Conservation (phyloP, 495 filamentous ascomycete species). For the Talaromyces trachyspermus region DNA sequence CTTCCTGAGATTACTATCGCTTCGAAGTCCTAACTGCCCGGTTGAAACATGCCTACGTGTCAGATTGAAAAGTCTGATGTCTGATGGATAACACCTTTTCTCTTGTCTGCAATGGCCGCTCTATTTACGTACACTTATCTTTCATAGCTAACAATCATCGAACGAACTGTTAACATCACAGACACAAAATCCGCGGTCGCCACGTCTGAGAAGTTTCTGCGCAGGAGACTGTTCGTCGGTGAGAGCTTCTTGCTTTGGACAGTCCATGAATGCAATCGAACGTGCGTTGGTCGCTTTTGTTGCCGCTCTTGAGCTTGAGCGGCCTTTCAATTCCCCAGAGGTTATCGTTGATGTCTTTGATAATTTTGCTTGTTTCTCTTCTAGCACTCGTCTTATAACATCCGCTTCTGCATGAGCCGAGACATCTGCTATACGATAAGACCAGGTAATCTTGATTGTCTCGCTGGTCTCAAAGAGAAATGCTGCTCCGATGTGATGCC, state of each 20-base stretch:
- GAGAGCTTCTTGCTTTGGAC: background rate
- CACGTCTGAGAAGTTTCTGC: background rate
- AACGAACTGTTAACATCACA: too few species aligned
- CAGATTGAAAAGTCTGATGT: too few species aligned
- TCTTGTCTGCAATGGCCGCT: too few species aligned
- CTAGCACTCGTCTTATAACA: background rate
- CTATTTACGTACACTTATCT: too few species aligned
- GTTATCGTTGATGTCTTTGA: background rate
- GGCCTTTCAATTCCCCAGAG: too few species aligned
- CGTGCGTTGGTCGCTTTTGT: background rate
- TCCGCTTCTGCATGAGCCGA: slow-evolving; percentile 67
- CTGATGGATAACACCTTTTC: too few species aligned
- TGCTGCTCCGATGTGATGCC: slow-evolving; percentile 70
- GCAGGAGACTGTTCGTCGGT: slow-evolving; percentile 1
- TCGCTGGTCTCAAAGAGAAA: slow-evolving; percentile 60
- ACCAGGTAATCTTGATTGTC: slow-evolving; percentile 54
- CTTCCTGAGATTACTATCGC: too few species aligned
- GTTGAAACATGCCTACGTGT: too few species aligned
- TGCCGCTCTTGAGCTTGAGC: background rate
- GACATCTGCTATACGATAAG: slow-evolving; percentile 75
- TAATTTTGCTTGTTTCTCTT: background rate
- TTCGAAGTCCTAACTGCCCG: too few species aligned
- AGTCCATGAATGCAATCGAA: background rate
- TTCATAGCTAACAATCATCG: too few species aligned
- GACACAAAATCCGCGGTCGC: slow-evolving; percentile 1